These are phyloP conservation scores for Blastobotrys malaysiensis DNA, from an alignment of 1,139 yeast genomes.

Conservation along the genomic window DNA sequence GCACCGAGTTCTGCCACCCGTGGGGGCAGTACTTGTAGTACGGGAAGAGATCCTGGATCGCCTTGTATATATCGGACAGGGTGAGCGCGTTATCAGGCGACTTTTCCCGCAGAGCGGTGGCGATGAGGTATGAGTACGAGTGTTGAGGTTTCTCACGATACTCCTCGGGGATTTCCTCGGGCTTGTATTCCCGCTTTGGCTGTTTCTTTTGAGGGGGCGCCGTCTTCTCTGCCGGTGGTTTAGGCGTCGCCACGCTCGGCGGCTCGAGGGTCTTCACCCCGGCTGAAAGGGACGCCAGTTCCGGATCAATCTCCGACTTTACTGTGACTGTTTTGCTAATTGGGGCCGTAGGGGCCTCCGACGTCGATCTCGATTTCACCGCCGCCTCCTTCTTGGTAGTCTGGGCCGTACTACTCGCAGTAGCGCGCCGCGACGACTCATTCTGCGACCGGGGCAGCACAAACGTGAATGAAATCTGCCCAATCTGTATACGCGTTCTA, in stretches of 20 bases:
- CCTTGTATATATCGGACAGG: slow-evolving; percentile 76
- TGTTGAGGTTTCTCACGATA: slow-evolving; percentile 76
- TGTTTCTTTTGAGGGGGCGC: slow-evolving; percentile 17
- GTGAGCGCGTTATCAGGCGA: slow-evolving; percentile 71
- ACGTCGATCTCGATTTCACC: background rate
- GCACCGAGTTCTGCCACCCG: slow-evolving; percentile 95
- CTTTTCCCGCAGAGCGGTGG: slow-evolving; percentile 65
- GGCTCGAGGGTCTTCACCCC: slow-evolving; percentile 3
- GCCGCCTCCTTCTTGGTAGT: background rate
- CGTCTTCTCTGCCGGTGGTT: slow-evolving; percentile 5
- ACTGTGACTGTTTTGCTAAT: background rate
- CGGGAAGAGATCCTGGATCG: slow-evolving; percentile 82
- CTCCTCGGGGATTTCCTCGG: slow-evolving; percentile 75
- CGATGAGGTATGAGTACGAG: slow-evolving; percentile 73
- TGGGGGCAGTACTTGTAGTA: slow-evolving; percentile 90
- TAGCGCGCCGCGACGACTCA: background rate
- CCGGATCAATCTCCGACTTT: slow-evolving; percentile 3
- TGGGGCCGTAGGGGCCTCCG: background rate
- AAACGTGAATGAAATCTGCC: slow-evolving; percentile 83
- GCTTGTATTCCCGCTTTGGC: slow-evolving; percentile 31
- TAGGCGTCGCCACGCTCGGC: background rate
- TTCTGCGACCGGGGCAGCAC: slow-evolving; percentile 50
- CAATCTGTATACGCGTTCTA: slow-evolving; percentile 83
- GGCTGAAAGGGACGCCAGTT: background rate
- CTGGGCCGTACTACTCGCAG: background rate